These are phyloP conservation scores for Pseudogymnoascus sp. DNA, from an alignment of 2,329 filamentous ascomycete species.

Conservation along the genomic window DNA sequence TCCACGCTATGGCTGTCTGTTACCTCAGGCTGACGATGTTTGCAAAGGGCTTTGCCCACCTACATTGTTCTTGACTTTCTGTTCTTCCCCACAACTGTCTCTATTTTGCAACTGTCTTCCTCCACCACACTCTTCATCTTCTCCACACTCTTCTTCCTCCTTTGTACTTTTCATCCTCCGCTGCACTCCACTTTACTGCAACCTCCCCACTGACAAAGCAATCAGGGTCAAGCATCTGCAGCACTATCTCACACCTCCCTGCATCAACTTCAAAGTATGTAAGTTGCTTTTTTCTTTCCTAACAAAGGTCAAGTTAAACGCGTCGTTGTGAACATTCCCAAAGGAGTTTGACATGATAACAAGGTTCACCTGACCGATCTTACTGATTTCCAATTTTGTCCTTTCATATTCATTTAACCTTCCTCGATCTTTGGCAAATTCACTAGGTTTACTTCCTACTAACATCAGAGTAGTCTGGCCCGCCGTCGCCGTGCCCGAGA, in stretches of 20 bases:
- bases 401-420: neutral
- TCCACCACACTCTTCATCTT: too few species aligned
- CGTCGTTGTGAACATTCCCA: neutral
- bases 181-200: neutral
- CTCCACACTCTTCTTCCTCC: neutral
- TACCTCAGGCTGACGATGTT: neutral
- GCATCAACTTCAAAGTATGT: neutral
- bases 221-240: neutral
- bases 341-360: neutral
- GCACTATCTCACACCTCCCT: neutral
- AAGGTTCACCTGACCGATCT: neutral
- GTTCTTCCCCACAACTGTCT: neutral
- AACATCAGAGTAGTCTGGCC: neutral
- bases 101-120: neutral
- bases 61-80: neutral
- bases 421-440: neutral
- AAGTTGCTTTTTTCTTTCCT: neutral
- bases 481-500: neutral
- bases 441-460: neutral
- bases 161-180: too few species aligned
- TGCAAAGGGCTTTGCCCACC: neutral
- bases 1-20: neutral
- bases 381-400: neutral
- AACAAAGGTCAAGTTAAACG: neutral
- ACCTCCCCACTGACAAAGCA: neutral